Percentiles rank a stretch among this genome's conserved stretches.
phyloP scores from a whole-genome alignment of 257 asterid genomes.

The Rehmannia glutinosa region DNA sequence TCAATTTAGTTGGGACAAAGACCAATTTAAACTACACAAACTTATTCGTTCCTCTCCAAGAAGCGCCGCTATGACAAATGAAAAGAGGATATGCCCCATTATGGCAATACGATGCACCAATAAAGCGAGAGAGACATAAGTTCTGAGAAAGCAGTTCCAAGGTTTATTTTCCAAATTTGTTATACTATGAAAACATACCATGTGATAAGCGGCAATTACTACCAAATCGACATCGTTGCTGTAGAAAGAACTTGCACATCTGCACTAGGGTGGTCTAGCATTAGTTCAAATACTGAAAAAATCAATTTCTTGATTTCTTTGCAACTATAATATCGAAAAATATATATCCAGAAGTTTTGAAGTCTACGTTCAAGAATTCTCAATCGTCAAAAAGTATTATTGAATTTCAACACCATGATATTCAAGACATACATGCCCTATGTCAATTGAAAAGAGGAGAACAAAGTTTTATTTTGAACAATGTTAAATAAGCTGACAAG shows the following conservation, averaged over 20 bases:
- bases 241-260: constrained; percentile 99
- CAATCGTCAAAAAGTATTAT: not conserved
- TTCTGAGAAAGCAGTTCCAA: constrained; percentile 17
- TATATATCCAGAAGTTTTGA: not conserved
- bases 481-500: too few relatives aligned
- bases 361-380: constrained; percentile 9
- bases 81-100: constrained; percentile 2
- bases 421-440: not conserved
- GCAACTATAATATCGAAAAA: not conserved
- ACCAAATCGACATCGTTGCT: constrained; percentile 99
- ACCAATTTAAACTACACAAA: not conserved
- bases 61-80: not conserved
- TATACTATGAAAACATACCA: constrained; percentile 70
- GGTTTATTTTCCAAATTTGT: constrained; percentile 22
- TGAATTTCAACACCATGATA: constrained; percentile 1
- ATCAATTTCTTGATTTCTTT: not conserved
- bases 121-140: too few relatives aligned
- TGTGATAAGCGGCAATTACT: constrained; percentile 98
- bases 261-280: constrained; percentile 85
- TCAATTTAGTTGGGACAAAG: too few relatives aligned
- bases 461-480: not conserved
- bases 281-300: constrained; percentile 41
- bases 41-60: not conserved
- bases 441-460: not conserved
- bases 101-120: constrained; percentile 9